These are phyloP conservation scores for Hypoxylon lenormandii DNA, from an alignment of 495 filamentous ascomycete species.

Conservation along the genomic window DNA sequence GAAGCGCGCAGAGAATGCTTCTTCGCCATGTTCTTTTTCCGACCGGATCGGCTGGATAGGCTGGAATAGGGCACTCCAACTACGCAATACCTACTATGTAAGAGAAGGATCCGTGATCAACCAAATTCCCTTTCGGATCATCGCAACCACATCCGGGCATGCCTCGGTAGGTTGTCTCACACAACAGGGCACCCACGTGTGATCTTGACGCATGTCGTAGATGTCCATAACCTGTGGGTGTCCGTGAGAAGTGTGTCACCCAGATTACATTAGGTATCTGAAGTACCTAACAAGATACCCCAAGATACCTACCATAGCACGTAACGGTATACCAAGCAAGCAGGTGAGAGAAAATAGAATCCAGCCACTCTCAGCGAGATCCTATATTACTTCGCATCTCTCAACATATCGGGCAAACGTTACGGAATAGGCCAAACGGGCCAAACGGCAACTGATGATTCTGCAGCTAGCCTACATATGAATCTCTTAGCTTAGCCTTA, in stretches of 20 bases:
- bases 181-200: slow-evolving; percentile 42
- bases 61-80: neutral
- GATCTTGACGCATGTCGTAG: slow-evolving; percentile 8
- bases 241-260: neutral
- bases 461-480: slow-evolving; percentile 1
- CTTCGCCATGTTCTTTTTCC: neutral
- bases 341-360: no score
- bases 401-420: neutral
- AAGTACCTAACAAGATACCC: no score
- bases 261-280: no score
- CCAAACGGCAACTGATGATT: neutral
- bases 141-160: slow-evolving; percentile 5
- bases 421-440: neutral
- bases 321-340: no score
- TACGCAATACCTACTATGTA: neutral
- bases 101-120: slow-evolving; percentile 13
- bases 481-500: no score
- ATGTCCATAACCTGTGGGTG: neutral
- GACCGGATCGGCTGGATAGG: slow-evolving; percentile 6
- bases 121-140: slow-evolving; percentile 14
- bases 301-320: no score
- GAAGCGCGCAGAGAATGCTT: slow-evolving; percentile 35
- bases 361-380: no score
- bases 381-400: no score
- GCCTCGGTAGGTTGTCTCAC: slow-evolving; percentile 22